Base-by-base conservation (phyloP, 2,329 filamentous ascomycete species). In the Lasiodiplodia sp. region DNA sequence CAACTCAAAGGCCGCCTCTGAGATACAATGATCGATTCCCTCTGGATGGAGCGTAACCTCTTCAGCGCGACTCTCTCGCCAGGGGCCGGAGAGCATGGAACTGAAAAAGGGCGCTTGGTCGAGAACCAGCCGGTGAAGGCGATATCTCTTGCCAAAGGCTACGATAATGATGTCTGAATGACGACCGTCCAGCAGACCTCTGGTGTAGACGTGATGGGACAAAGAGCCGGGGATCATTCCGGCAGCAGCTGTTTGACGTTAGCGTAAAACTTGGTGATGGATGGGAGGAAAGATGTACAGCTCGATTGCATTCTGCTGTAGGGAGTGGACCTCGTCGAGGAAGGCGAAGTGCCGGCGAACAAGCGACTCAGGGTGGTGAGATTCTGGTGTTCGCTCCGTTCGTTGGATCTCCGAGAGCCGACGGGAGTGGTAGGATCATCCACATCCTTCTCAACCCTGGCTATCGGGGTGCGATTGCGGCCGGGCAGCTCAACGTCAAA, bases 71-170 rank as follows among this genome's bases (percentile, higher is more conserved):
- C 85, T 85, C 72, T 87, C 86, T 11, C 85, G 77, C 86, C 86
- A 88, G n/a, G 85, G 84, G 44, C 83, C 85, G 0, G 84, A 86
- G 28, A 87, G 78, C 16, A 85, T 85, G 16, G 82, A 83, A 2
- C 82, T 80, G 74, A 88, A 88, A 80, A 86, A 87, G 0, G 85
- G 85, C 4, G 86, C 84, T 64, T 84, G 82, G 72, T 87, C 86
- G 23, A 87, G 82, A 23, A 87, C 81, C 10, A 87, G 76, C 21
- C 86, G 84, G 72, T 87, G 86, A 7, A 87, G 79, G 68, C 80
- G 80, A 74, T 87, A 87, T 58, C 78, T 77, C 53, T 83, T 82
- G 11, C 82, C 82, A 72, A 87, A 87, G 0, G 85, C 86, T 67
- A 83, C 77, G 62, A 87, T 75, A 25, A 82, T 83, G 63, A 87